Base-by-base conservation (phyloP, 2,329 filamentous ascomycete species). In the Fusarium sp. region DNA sequence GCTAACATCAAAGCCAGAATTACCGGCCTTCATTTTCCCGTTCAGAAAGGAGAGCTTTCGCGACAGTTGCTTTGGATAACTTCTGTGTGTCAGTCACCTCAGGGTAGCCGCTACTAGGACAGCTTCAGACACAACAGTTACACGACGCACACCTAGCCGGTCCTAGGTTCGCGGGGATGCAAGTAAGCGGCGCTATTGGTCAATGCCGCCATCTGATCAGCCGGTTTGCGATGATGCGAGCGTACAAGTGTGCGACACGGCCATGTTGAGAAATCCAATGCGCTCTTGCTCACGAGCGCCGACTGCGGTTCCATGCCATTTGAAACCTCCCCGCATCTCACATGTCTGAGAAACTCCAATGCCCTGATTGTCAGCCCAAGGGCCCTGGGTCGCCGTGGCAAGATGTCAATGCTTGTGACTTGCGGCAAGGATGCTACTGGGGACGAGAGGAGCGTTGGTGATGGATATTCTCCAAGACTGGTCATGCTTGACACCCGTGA, bases 271-370 rank as follows among this genome's bases (percentile, higher is more conserved):
- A 73, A 31, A 51, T 31, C 55, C 46, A 51, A 51, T 33, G 20
- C 58, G 46, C 46, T 51, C 24, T 51, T 29, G n/a, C 46, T 51
- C 53, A 61, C 56, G 64, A 68, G 35, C 22, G 44, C 42, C 24
- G 29, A 36, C 42, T 68, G 33, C 35, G 40, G 59, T 57, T 67
- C 36, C 40, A 63, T 67, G 53, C 66, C 57, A 62, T 49, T 59
- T 68, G 57, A 53, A 72, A 65, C 42, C 71, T 67, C 67, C 64
- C 71, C 74, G 74, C 71, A 68, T 67, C 64, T 74, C 62, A 63
- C 42, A 59, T 68, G 67, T 57, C 61, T 55, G 61, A 69, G 55
- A 60, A 33, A 38, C 22, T 42, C n/a, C 31, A 36, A 36, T 63
- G 22, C 33, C n/a, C 42, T 51, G 40, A 40, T 20, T 27, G 57